Conservation (phyloP, 768 basidiomycete species). For the Trametes villosa region DNA sequence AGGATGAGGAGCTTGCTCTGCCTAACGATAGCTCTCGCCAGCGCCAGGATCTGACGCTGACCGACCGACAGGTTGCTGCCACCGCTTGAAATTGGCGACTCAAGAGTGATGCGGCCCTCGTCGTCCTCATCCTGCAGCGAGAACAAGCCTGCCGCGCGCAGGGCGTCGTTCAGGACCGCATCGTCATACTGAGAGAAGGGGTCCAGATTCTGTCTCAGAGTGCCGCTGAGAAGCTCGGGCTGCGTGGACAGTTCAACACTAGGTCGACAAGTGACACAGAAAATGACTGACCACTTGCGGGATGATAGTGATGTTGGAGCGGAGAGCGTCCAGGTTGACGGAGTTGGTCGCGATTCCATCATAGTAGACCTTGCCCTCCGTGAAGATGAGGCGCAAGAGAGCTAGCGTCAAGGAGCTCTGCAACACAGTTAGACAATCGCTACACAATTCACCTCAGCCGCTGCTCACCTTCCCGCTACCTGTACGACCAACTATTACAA, state of each 20-base stretch:
- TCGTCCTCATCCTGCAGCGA: slow-evolving; percentile 45
- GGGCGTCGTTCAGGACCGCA: slow-evolving; percentile 50
- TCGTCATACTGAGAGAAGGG: slow-evolving; percentile 63
- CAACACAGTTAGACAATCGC: background rate
- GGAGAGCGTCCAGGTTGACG: slow-evolving; percentile 57
- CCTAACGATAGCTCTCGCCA: slow-evolving; percentile 61
- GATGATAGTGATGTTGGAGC: slow-evolving; percentile 61
- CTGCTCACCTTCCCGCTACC: slow-evolving; percentile 54
- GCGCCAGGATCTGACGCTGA: slow-evolving; percentile 62
- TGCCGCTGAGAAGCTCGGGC: slow-evolving; percentile 59
- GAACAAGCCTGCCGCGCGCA: slow-evolving; percentile 53
- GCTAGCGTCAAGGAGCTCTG: slow-evolving; percentile 56
- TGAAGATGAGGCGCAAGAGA: slow-evolving; percentile 57
- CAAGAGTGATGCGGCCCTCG: slow-evolving; percentile 46
- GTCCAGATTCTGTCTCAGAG: slow-evolving; percentile 60
- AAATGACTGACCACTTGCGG: slow-evolving; percentile 54
- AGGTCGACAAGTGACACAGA: background rate
- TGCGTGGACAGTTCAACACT: slow-evolving; percentile 9
- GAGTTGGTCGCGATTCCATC: slow-evolving; percentile 52
- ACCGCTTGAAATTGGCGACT: slow-evolving; percentile 49
- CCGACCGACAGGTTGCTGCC: slow-evolving; percentile 56
- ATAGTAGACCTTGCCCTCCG: slow-evolving; percentile 54
- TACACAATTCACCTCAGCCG: background rate
- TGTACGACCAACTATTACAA: slow-evolving; percentile 50
- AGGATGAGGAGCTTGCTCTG: slow-evolving; percentile 59